phyloP scores from a whole-genome alignment of 345 rosid species.

The Excoecaria cochinchinensis region DNA sequence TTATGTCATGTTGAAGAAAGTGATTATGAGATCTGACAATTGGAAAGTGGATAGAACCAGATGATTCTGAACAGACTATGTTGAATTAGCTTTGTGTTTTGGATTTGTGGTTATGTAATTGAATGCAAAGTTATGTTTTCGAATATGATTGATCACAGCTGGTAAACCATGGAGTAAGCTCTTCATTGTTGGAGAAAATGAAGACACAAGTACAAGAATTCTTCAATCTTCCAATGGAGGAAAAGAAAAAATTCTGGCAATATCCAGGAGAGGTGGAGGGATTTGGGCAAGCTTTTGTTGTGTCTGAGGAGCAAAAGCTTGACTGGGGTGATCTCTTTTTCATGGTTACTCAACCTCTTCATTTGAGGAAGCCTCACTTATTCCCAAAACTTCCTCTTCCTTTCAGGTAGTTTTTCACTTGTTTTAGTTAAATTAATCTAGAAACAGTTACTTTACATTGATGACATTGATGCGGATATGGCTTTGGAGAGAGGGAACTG shows the following conservation, averaged over 20 bases:
- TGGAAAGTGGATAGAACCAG: too few species aligned
- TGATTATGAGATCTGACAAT: too few species aligned
- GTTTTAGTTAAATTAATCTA: not conserved
- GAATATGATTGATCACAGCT: too few species aligned
- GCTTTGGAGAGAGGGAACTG: too few species aligned
- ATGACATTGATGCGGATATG: too few species aligned
- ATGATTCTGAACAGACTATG: too few species aligned
- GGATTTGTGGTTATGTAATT: too few species aligned
- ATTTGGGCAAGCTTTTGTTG: conserved; percentile 31
- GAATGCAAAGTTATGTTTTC: too few species aligned
- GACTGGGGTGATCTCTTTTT: conserved; percentile 34
- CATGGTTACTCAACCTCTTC: conserved; percentile 25
- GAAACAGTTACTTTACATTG: too few species aligned
- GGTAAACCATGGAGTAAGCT: not conserved
- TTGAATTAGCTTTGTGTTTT: too few species aligned
- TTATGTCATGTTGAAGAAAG: too few species aligned
- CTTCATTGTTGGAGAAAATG: conserved; percentile 12
- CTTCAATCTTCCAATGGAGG: conserved; percentile 35
- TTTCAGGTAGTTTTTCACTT: conserved; percentile 16
- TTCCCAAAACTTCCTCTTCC: conserved; percentile 29
- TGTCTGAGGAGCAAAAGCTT: conserved; percentile 32
- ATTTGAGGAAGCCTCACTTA: conserved; percentile 25
- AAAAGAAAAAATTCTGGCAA: conserved; percentile 29
- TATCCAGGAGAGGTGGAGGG: conserved; percentile 32
- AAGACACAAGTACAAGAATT: conserved; percentile 17